Evolutionary conservation across 352 stramenopile genomes (phyloP).

Genomic region (Pythium folliculosum): DNA sequence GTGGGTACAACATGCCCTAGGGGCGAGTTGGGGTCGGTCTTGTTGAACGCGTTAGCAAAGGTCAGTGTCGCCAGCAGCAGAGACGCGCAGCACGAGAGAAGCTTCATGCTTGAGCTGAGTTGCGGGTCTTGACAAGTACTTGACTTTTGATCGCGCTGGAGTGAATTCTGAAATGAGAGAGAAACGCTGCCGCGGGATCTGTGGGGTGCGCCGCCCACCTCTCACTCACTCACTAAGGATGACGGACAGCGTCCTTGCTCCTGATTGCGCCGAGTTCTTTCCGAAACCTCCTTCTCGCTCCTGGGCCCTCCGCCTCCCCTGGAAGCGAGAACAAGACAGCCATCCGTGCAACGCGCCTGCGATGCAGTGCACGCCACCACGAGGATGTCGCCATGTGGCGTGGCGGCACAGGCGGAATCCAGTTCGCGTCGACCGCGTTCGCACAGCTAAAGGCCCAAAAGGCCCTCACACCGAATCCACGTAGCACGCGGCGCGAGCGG

Average conservation of each 20-base stretch:
- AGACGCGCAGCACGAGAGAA: constrained; percentile 20
- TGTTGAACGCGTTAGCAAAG: constrained; percentile 12
- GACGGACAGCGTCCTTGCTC: not conserved
- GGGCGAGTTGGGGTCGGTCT: constrained; percentile 6
- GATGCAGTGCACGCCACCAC: not conserved
- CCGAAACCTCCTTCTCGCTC: too few species aligned
- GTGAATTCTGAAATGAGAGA: constrained; percentile 18
- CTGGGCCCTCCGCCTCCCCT: too few species aligned
- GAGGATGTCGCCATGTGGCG: constrained; percentile 6
- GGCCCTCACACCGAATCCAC: not conserved
- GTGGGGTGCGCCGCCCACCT: not conserved
- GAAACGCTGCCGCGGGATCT: not conserved
- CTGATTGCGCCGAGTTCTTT: not conserved
- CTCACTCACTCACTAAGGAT: not conserved
- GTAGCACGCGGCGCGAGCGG: not conserved
- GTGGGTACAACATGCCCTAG: constrained; percentile 11
- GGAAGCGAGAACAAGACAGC: too few species aligned
- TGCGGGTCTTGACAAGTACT: not conserved
- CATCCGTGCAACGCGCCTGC: not conserved
- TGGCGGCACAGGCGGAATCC: not conserved
- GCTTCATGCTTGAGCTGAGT: constrained; percentile 13
- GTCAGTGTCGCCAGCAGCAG: constrained; percentile 3
- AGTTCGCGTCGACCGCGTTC: constrained; percentile 3
- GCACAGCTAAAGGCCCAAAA: not conserved
- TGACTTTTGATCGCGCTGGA: constrained; percentile 1